Evolutionary conservation across 2,329 filamentous ascomycete genomes (phyloP).

Genomic region (Sordariomycetes sp.): DNA sequence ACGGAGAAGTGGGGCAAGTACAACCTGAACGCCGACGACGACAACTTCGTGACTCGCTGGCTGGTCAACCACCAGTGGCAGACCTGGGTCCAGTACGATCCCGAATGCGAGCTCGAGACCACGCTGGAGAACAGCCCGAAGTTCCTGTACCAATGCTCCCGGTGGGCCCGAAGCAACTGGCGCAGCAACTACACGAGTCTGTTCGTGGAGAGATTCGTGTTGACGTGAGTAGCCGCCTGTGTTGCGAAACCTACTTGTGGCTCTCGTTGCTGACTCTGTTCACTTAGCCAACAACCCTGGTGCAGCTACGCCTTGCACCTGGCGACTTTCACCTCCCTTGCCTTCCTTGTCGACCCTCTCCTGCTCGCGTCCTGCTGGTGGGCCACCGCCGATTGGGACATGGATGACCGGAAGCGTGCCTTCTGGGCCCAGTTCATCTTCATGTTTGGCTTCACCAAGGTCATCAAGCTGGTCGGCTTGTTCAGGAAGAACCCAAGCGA

Average conservation of each 20-base stretch:
- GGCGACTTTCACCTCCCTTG: constrained; percentile 84
- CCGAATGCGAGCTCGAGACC: constrained; percentile 83
- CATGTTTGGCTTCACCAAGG: constrained; percentile 77
- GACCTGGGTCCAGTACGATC: constrained; percentile 90
- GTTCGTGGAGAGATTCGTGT: constrained; percentile 72
- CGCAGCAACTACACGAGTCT: constrained; percentile 90
- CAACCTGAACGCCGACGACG: constrained; percentile 90
- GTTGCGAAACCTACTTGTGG: neutral
- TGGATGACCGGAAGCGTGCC: constrained; percentile 35
- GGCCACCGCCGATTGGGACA: constrained; percentile 53
- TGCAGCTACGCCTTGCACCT: constrained; percentile 88
- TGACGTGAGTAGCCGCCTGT: constrained; percentile 55
- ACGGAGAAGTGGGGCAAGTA: constrained; percentile 84
- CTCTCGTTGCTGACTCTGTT: neutral
- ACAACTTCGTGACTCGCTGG: constrained; percentile 97
- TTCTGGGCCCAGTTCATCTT: constrained; percentile 57
- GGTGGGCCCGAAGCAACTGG: constrained; percentile 98
- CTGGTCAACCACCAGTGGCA: constrained; percentile 86
- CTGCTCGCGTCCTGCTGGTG: constrained; percentile 60
- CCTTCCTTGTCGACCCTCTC: constrained; percentile 66
- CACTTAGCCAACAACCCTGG: constrained; percentile 73
- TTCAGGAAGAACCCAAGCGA: constrained; percentile 79
- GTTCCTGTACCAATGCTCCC: constrained; percentile 85
- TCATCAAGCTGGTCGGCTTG: constrained; percentile 80
- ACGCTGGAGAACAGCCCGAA: constrained; percentile 82